A percentile compares a stretch with the other conserved stretches of the same genome.
These are phyloP conservation scores for Phytophthora palmivora DNA, from an alignment of 352 stramenopile species.

Conservation along the genomic window DNA sequence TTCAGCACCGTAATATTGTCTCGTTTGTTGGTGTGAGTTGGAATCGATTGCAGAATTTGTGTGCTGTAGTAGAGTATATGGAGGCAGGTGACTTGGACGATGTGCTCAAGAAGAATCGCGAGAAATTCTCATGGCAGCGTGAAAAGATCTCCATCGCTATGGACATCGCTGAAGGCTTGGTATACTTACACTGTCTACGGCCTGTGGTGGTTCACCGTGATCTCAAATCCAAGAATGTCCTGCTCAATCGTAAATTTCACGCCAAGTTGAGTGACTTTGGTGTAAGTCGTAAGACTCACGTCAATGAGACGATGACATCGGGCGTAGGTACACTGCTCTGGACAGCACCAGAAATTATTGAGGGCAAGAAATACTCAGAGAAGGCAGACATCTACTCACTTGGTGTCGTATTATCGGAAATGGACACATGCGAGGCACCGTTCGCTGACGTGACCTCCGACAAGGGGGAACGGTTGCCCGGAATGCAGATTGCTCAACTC, in stretches of 20 bases:
- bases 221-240: slow-evolving; percentile 89
- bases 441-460: slow-evolving; percentile 61
- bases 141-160: slow-evolving; percentile 87
- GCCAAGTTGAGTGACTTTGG: slow-evolving; percentile 92
- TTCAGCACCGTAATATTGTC: slow-evolving; percentile 84
- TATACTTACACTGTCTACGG: slow-evolving; percentile 83
- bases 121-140: slow-evolving; percentile 65
- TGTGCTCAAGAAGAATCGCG: slow-evolving; percentile 61
- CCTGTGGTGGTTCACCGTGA: slow-evolving; percentile 86
- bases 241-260: slow-evolving; percentile 69
- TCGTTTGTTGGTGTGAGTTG: slow-evolving; percentile 78
- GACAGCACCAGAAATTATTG: slow-evolving; percentile 90
- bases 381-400: slow-evolving; percentile 91
- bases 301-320: slow-evolving; percentile 82
- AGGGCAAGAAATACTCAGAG: slow-evolving; percentile 86
- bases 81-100: slow-evolving; percentile 70
- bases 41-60: slow-evolving; percentile 71
- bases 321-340: slow-evolving; percentile 84
- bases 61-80: slow-evolving; percentile 84
- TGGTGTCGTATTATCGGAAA: slow-evolving; percentile 82
- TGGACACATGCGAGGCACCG: slow-evolving; percentile 72
- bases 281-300: slow-evolving; percentile 72
- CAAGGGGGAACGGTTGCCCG: slow-evolving; percentile 57
- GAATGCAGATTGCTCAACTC: slow-evolving; percentile 77
- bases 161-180: slow-evolving; percentile 80